phyloP scores from a whole-genome alignment of 495 filamentous ascomycete genomes.

The Annulohypoxylon stygium region DNA sequence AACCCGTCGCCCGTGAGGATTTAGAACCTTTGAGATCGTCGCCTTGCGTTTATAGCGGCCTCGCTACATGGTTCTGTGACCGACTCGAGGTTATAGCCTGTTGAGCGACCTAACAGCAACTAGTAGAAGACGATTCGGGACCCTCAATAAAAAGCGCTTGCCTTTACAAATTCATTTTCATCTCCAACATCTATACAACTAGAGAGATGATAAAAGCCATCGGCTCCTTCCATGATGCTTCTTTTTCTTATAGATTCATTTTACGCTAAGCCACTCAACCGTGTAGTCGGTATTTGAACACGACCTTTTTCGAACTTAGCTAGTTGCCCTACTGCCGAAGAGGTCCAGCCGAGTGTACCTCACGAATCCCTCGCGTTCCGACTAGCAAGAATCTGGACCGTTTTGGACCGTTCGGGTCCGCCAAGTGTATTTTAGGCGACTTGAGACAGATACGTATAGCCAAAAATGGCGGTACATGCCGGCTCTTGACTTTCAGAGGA shows the following conservation, averaged over 20 bases:
- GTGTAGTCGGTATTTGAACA: conserved; percentile 13
- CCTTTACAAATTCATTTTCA: neutral
- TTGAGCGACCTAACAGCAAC: neutral
- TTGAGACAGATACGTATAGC: conserved; percentile 32
- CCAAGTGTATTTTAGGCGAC: conserved; percentile 38
- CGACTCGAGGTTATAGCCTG: neutral
- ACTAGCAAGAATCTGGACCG: conserved; percentile 15
- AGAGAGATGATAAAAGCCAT: neutral
- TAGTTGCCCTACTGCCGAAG: conserved; percentile 26
- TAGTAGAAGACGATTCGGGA: neutral
- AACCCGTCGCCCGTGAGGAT: conserved; percentile 1
- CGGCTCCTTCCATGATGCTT: conserved; percentile 1
- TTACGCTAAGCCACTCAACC: conserved; percentile 8
- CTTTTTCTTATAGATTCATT: neutral
- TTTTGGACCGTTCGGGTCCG: conserved; percentile 29
- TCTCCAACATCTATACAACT: neutral
- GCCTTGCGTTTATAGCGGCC: conserved; percentile 5
- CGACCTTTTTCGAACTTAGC: conserved; percentile 6
- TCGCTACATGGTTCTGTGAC: neutral
- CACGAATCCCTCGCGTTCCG: conserved; percentile 39
- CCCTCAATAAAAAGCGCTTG: neutral
- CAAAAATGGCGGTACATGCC: conserved; percentile 22
- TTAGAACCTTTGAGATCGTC: neutral
- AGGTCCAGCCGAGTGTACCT: conserved; percentile 29
- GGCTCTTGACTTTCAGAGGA: conserved; percentile 21